Conservation (phyloP, 2,329 filamentous ascomycete genomes). For the Colletotrichum neosansevieriae region DNA sequence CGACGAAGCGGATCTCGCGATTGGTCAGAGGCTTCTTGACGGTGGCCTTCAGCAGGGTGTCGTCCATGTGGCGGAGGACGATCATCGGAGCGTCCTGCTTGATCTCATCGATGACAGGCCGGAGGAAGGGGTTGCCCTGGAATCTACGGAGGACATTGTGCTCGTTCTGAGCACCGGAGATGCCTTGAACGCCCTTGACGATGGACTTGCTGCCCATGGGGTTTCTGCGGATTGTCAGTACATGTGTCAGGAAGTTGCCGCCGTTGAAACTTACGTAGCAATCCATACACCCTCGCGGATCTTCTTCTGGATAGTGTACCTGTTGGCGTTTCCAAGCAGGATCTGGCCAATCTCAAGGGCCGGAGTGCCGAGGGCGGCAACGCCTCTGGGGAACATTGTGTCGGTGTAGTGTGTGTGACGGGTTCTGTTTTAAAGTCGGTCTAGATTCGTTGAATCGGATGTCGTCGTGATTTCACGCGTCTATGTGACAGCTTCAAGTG, state of each 20-base stretch:
- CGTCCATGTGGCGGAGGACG: constrained; percentile 38
- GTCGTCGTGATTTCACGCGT: constrained; percentile 25
- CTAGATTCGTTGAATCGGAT: not conserved
- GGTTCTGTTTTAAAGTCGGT: not conserved
- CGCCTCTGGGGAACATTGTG: constrained; percentile 37
- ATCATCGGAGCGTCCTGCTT: constrained; percentile 40
- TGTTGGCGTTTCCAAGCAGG: constrained; percentile 35
- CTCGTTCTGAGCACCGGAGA: constrained; percentile 37
- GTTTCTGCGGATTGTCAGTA: constrained; percentile 17
- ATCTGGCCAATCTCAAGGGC: constrained; percentile 39
- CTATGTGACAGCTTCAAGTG: constrained; percentile 36
- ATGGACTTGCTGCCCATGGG: constrained; percentile 38
- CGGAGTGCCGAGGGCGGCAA: constrained; percentile 34
- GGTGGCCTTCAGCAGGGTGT: constrained; percentile 35
- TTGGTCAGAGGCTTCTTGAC: constrained; percentile 39
- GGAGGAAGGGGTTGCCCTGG: constrained; percentile 38
- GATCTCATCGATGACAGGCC: constrained; percentile 39
- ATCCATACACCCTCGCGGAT: constrained; percentile 40
- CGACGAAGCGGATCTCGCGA: constrained; percentile 38
- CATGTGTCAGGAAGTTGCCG: not conserved
- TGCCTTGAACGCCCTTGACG: constrained; percentile 36
- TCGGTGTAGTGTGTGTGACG: not conserved
- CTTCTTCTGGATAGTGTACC: constrained; percentile 40
- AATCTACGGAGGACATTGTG: constrained; percentile 39
- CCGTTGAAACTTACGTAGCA: constrained; percentile 19